These are phyloP conservation scores for Flaveria robusta DNA, from an alignment of 129 eudicot genomes.

Conservation along the genomic window DNA sequence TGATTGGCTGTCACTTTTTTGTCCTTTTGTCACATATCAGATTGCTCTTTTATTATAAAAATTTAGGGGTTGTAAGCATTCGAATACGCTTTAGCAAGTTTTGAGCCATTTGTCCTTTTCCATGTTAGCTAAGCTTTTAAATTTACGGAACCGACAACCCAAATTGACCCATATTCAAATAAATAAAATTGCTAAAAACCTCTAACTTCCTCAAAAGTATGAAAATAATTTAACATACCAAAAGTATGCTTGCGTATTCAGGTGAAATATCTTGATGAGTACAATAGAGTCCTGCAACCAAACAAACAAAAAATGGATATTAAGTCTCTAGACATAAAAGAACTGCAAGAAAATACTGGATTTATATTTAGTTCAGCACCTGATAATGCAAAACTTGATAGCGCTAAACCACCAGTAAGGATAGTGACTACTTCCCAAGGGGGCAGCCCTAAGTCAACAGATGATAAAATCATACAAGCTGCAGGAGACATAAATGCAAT, in stretches of 20 bases:
- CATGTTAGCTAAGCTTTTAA: neutral
- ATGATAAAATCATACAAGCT: constrained; percentile 81
- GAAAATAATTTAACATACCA: constrained; percentile 52
- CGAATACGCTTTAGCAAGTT: neutral
- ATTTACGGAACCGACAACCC: neutral
- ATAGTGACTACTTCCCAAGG: constrained; percentile 86
- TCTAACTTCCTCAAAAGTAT: neutral
- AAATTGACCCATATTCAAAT: neutral
- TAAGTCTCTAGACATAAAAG: constrained; percentile 6
- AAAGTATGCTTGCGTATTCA: constrained; percentile 93
- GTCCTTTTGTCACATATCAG: too few relatives aligned
- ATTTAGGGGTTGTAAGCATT: neutral
- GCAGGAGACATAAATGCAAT: constrained; percentile 95
- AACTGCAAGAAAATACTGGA: neutral
- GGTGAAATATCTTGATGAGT: constrained; percentile 99
- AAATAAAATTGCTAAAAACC: neutral
- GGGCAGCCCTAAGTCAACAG: constrained; percentile 82
- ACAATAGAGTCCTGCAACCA: constrained; percentile 78
- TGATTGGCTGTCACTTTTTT: neutral
- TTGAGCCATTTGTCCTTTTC: constrained; percentile 1
- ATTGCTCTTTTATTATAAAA: neutral
- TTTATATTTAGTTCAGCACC: constrained; percentile 40
- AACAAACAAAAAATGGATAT: constrained; percentile 25
- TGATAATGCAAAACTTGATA: constrained; percentile 93
- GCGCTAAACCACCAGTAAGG: constrained; percentile 86